Evolutionary conservation across 257 asterid genomes (phyloP).

Genomic region (Nicotiana undulata): DNA sequence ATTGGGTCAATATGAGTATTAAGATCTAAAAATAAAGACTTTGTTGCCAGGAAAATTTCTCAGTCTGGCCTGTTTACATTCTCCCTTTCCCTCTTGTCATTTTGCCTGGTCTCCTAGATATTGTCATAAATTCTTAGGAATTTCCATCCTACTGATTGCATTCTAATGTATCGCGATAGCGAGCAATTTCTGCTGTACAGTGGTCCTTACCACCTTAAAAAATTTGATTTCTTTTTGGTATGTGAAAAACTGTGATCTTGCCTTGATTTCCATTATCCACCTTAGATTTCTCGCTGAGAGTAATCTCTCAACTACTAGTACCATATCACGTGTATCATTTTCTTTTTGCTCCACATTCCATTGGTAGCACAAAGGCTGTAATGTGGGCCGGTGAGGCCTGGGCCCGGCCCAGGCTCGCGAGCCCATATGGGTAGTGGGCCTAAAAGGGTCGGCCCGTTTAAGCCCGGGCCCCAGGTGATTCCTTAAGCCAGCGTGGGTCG

Average conservation of each 20-base stretch:
- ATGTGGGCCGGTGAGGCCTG: too few species aligned
- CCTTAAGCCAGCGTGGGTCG: too few species aligned
- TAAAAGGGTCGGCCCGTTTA: too few species aligned
- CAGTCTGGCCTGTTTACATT: not conserved
- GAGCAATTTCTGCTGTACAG: not conserved
- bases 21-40: not conserved
- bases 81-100: not conserved
- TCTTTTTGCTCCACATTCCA: not conserved
- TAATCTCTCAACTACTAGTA: not conserved
- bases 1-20: not conserved
- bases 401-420: too few species aligned
- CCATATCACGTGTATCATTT: not conserved
- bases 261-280: not conserved
- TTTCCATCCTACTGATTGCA: not conserved
- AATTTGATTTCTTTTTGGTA: not conserved
- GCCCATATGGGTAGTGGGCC: too few species aligned
- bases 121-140: not conserved
- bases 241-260: not conserved
- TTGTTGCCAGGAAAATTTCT: not conserved
- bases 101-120: not conserved
- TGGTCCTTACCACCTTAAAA: not conserved
- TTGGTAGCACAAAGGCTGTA: too few species aligned
- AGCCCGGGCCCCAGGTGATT: too few species aligned
- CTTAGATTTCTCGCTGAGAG: not conserved
- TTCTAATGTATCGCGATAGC: not conserved